Evolutionary conservation across 2,329 filamentous ascomycete genomes (phyloP), one percentile per base, ranked within the genome.

Genomic region (Penicillium sp.): DNA sequence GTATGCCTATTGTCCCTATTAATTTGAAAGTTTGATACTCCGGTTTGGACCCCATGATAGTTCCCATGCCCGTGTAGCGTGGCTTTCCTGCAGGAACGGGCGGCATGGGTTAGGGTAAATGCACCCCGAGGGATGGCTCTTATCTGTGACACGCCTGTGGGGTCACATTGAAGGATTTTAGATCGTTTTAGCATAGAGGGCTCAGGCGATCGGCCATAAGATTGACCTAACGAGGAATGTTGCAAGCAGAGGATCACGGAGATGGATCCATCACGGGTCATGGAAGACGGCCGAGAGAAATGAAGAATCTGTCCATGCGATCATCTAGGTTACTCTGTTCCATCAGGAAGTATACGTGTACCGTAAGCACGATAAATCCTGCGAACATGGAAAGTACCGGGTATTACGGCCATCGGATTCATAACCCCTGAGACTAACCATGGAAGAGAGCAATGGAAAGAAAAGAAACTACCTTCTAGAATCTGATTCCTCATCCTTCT

Each of bases 161-260:
- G 54, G 59, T 60, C 50, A 33, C 43, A 56, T 61, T 24, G 56
- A 58, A 55, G 55, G 49, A 55, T 56, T 46, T 33, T 54, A 56
- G 54, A 54, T 50, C 53, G 29, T 19, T 11, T 52, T 37, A 33
- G 31, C 16, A 8, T 37, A 26, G 26, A 11, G 39, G 35, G 27
- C 39, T 29, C 29, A 39, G 31, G 42, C 24, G 54, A 56, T 54
- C 46, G 21, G 37, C 29, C 39, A 37, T 26, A 13, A 35, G 16
- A 51, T 46, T 57, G 21, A 43, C 52, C 57, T 24, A 57, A 55
- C 37, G 9, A n/a, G 49, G 52, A 45, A 58, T 48, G 33, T 57
- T 8, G 39, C 33, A 51, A 47, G 26, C 22, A n/a, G 4, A 37
- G 31, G 14, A 24, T 47, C 26, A 21, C 49, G 21, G 52, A n/a